Evolutionary conservation across 331 rosid genomes (phyloP), one percentile per base, ranked within the genome.

Genomic region (Prunus yedoensis): DNA sequence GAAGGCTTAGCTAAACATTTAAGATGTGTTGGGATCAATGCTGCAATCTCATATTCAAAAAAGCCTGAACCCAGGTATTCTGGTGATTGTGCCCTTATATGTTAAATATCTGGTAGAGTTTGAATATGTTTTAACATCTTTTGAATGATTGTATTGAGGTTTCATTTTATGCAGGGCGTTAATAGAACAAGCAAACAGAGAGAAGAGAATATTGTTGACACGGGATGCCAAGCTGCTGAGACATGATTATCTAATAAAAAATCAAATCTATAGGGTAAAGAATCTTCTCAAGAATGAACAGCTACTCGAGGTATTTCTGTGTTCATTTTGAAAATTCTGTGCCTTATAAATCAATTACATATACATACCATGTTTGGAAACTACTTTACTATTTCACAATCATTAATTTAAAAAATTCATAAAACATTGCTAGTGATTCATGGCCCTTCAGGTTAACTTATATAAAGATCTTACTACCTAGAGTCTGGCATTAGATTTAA

Each of bases 1-100:
- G 97, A 90, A 89, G 97, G 99, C 75, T 86, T 94, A 85, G 99
- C 97, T 75, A 94, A 94, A 88, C 96, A 94, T 86, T 83, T 94
- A 87, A 87, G 97, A 17, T 94, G 97, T 71, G 96, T 90, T 71
- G 97, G 99, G 82, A 78, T 94, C 52, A 97, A 94, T 86, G 98
- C 96, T 68, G 98, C 97, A 77, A 76, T 89, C 70, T 93, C 97
- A 59, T 56, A 46, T 81, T 85, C 93, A 41, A 91, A 89, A 89
- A 94, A 81, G 83, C 96, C 97, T 32, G 94, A 86, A 72, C 74
- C 97, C 79, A 90, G 98, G 98, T 94, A 63, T 57, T 68, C 38
- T n/a, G 28, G 15, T 61, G 28, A 68, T 64, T 51, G 62, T 70
- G 57, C 63, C 32, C 47, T 45, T 72, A 27, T 35, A 11, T 17